A percentile compares a stretch with the other conserved stretches of the same genome.
These are phyloP conservation scores for Bifiguratus adelaidae DNA, from an alignment of 192 early-diverging fungal species.

Conservation along the genomic window DNA sequence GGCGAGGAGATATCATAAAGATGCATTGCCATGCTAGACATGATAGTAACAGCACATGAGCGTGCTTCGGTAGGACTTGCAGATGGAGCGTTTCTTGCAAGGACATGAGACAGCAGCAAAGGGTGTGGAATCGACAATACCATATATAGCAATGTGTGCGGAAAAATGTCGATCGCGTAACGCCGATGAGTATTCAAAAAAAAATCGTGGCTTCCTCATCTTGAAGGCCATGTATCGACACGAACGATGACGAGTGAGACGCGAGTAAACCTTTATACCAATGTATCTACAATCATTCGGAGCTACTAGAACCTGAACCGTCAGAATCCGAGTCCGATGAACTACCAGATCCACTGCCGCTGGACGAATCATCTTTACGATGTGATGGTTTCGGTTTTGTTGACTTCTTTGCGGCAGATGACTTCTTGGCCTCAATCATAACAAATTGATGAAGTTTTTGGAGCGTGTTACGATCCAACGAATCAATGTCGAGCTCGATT, in stretches of 20 bases:
- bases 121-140: no score
- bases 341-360: slow-evolving; percentile 36
- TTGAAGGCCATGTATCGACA: no score
- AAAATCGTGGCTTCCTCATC: no score
- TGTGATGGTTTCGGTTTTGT: no score
- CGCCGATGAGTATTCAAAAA: no score
- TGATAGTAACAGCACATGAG: slow-evolving; percentile 44
- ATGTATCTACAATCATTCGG: slow-evolving; percentile 40
- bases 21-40: slow-evolving; percentile 40
- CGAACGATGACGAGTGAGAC: no score
- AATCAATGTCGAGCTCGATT: slow-evolving; percentile 94
- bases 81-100: slow-evolving; percentile 42
- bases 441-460: slow-evolving; percentile 85
- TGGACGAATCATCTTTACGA: slow-evolving; percentile 32
- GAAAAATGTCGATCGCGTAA: no score
- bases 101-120: no score
- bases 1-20: slow-evolving; percentile 41
- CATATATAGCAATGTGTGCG: no score
- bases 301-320: slow-evolving; percentile 77
- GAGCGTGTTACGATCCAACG: slow-evolving; percentile 71
- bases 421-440: slow-evolving; percentile 24
- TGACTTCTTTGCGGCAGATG: no score
- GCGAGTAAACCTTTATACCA: no score
- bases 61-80: slow-evolving; percentile 45
- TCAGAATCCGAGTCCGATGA: slow-evolving; percentile 64